These are phyloP conservation scores for Zygoascus tannicola DNA, from an alignment of 805 yeast species.

Conservation along the genomic window DNA sequence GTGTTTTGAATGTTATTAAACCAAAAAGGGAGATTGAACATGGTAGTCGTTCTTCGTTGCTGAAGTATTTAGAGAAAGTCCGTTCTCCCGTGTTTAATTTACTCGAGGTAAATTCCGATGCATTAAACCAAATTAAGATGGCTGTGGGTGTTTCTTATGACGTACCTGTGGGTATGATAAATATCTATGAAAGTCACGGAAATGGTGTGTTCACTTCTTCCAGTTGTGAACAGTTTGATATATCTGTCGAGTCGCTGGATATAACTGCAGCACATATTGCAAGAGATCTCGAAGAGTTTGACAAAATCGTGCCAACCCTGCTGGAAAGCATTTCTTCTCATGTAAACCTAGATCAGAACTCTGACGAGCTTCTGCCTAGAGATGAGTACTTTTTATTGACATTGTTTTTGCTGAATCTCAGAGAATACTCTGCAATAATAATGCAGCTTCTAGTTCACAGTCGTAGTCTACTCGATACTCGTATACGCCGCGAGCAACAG, in stretches of 20 bases:
- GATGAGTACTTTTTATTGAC: constrained; percentile 44
- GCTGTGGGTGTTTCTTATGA: constrained; percentile 35
- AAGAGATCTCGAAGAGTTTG: constrained; percentile 27
- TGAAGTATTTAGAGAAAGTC: constrained; percentile 26
- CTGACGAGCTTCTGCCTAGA: constrained; percentile 34
- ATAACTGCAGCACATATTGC: constrained; percentile 5
- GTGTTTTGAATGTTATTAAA: constrained; percentile 10
- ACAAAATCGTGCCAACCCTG: constrained; percentile 28
- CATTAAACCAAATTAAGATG: constrained; percentile 28
- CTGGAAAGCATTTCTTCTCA: constrained; percentile 22
- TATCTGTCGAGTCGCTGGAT: neutral
- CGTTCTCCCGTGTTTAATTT: constrained; percentile 28
- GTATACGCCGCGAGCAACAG: constrained; percentile 28
- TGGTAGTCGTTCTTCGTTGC: constrained; percentile 29
- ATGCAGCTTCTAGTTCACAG: constrained; percentile 28
- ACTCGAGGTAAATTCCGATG: constrained; percentile 29
- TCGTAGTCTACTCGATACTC: constrained; percentile 24
- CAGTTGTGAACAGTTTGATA: neutral
- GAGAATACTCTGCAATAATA: constrained; percentile 31
- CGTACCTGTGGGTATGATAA: constrained; percentile 20
- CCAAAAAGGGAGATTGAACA: constrained; percentile 30
- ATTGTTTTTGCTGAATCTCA: constrained; percentile 40
- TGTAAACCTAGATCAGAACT: constrained; percentile 10
- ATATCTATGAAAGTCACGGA: neutral
- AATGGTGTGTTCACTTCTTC: neutral